A percentile compares a stretch with the other conserved stretches of the same genome.
phyloP scores from a whole-genome alignment of 768 basidiomycete genomes.

The Pleurotus cornucopiae region DNA sequence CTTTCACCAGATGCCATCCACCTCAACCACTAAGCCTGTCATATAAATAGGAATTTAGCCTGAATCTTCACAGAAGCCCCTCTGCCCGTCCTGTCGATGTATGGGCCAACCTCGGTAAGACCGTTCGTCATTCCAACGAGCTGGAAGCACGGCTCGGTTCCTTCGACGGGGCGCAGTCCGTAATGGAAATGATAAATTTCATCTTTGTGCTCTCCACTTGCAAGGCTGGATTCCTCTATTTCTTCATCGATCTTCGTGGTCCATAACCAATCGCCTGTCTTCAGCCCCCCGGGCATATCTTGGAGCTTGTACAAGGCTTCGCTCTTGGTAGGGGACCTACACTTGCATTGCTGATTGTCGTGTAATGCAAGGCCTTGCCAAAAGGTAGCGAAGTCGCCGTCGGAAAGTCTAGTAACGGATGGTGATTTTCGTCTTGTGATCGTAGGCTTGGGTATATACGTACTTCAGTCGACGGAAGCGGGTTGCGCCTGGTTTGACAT shows the following conservation, averaged over 20 bases:
- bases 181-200: not conserved
- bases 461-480: too few species aligned
- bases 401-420: not conserved
- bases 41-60: too few species aligned
- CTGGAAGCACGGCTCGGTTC: not conserved
- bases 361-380: not conserved
- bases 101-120: not conserved
- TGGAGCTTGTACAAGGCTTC: not conserved
- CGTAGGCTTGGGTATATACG: too few species aligned
- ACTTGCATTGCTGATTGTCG: not conserved
- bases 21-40: too few species aligned
- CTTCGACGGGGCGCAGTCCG: not conserved
- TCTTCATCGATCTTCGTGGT: not conserved
- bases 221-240: not conserved
- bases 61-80: too few species aligned
- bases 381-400: not conserved
- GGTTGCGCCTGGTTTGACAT: too few species aligned
- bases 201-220: not conserved
- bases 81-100: too few species aligned
- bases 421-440: too few species aligned
- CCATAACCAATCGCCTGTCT: not conserved
- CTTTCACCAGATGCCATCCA: too few species aligned
- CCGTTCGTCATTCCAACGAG: slow-evolving; percentile 1
- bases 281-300: not conserved
- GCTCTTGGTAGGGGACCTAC: not conserved